Evolutionary conservation across 192 early-diverging fungal genomes (phyloP), one percentile per base, ranked within the genome.

Genomic region (Coemansia sp.): DNA sequence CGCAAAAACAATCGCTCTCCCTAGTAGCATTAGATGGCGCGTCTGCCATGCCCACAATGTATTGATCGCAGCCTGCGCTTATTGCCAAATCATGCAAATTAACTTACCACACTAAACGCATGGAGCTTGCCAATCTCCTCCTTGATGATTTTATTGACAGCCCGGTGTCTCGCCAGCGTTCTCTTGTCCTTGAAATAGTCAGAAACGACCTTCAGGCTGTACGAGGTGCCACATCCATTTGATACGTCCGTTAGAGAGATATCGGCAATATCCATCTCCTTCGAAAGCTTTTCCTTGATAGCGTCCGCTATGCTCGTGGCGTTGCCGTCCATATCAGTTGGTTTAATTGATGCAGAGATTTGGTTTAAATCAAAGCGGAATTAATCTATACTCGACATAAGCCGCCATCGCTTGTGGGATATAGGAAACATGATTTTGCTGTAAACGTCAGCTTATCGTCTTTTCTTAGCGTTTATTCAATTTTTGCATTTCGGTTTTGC

Each of bases 161-260:
- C 66, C 44, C 87, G 79, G 64, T 96, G 93, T 58, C 93, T 92
- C 59, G 90, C 88, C 9, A 98, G 74, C 50, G 87, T 80, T 3
- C 11, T 14, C 57, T 86, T 37, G 6, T 81, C 86, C 50, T 87
- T 73, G 74, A 98, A 96, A 34, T 67, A 51, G 1, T 80, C 69
- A 36, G 86, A 89, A 4, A 84, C 82, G 54, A 98, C 83, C 23
- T 86, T 82, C 46, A 94, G 84, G 21, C 83, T 80, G 62, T 92
- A 96, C 90, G 93, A 92, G 47, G 85, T 84, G 16, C 95, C 95
- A 67, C 95, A 98, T 3, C 95, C 95, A 40, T 89, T 88, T 4
- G 64, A 53, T 0, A 49, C 20, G 21, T 78, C 69, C 2, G 38
- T 40, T 7, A 71, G 41, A 5, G 42, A 17, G 15, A 77, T 40